These are phyloP conservation scores for Papilionanthe hybrid DNA, from an alignment of 116 monocot species.

Conservation along the genomic window DNA sequence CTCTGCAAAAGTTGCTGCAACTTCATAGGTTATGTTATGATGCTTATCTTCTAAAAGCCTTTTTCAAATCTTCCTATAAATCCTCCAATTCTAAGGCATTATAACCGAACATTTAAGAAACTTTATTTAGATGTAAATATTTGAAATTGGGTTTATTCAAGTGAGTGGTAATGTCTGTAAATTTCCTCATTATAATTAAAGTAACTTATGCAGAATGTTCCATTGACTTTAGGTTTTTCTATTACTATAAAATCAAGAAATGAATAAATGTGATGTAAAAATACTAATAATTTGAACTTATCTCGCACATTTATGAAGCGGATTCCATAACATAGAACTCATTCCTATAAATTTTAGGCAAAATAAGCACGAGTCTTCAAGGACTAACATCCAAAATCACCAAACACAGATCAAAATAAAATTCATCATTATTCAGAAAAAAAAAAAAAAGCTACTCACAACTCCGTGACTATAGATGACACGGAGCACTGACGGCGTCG, in stretches of 20 bases:
- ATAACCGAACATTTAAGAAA: background rate
- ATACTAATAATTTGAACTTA: no score
- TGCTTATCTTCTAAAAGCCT: background rate
- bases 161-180: background rate
- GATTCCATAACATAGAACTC: no score
- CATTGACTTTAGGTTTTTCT: no score
- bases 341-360: no score
- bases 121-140: background rate
- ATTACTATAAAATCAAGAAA: no score
- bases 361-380: background rate
- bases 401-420: background rate
- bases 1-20: background rate
- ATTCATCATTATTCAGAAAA: background rate
- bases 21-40: background rate
- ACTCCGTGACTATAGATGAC: conserved; percentile 63
- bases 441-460: conserved; percentile 36
- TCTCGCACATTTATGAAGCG: no score
- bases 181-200: no score
- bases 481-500: conserved; percentile 81
- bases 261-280: no score
- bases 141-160: background rate
- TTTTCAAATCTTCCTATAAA: background rate
- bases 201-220: no score
- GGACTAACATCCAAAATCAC: background rate
- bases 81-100: background rate